phyloP scores from a whole-genome alignment of 192 early-diverging fungal genomes.

The Coemansia aciculifera region DNA sequence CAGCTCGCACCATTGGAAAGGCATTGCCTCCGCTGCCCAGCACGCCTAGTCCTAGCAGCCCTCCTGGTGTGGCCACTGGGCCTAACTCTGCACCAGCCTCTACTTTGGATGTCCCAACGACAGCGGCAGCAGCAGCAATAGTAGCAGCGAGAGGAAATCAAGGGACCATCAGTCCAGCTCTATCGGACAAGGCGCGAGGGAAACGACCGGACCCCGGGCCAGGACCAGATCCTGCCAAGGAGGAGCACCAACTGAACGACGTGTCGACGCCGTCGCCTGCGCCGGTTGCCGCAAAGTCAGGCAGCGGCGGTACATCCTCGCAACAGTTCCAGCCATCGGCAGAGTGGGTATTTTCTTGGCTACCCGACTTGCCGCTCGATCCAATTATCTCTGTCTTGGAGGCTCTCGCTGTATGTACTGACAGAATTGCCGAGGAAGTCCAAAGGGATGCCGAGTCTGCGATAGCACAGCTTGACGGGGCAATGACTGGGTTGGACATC shows the following conservation, averaged over 20 bases:
- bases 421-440: conserved; percentile 59
- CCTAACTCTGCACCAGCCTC: background rate
- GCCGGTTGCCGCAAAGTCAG: background rate
- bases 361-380: conserved; percentile 67
- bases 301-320: background rate
- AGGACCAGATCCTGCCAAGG: conserved; percentile 5
- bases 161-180: conserved; percentile 22
- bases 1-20: conserved; percentile 36
- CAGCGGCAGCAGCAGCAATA: conserved; percentile 14
- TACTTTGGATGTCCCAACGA: conserved; percentile 15
- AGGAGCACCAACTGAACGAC: conserved; percentile 13
- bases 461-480: conserved; percentile 5
- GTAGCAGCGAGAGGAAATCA: conserved; percentile 10
- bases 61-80: background rate
- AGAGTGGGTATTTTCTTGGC: conserved; percentile 63
- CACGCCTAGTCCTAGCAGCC: background rate
- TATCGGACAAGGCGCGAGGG: conserved; percentile 79
- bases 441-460: conserved; percentile 59
- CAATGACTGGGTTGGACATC: background rate
- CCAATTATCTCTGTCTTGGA: conserved; percentile 67
- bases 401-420: conserved; percentile 67
- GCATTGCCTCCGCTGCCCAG: conserved; percentile 1
- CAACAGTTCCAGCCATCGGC: conserved; percentile 43
- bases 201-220: conserved; percentile 59
- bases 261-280: background rate